Conservation (phyloP, 768 basidiomycete species). For the Macrolepiota dolichaula region DNA sequence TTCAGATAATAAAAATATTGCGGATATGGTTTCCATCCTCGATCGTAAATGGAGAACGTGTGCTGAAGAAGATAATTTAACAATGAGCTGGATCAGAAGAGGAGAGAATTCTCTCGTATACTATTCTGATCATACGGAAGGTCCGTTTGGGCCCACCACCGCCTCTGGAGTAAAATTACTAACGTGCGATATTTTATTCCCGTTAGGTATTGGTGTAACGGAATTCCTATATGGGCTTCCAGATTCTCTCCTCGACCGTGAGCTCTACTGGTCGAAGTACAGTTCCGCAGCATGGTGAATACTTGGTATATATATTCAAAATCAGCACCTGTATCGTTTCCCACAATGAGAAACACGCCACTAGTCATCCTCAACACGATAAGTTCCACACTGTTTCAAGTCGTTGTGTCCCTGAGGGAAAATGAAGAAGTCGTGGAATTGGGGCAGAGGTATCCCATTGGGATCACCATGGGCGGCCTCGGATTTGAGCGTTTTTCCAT, state of each 20-base stretch:
- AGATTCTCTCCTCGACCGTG: neutral
- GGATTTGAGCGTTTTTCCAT: too few species aligned
- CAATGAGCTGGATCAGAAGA: neutral
- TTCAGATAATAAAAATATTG: neutral
- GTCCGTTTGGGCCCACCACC: neutral
- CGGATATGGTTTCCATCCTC: neutral
- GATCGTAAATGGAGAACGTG: neutral
- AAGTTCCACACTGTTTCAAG: too few species aligned
- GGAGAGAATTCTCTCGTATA: neutral
- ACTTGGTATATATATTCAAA: too few species aligned
- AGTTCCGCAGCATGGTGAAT: too few species aligned
- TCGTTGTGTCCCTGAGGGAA: too few species aligned
- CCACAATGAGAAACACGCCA: too few species aligned
- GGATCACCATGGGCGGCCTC: too few species aligned
- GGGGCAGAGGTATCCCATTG: too few species aligned
- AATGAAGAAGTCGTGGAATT: too few species aligned
- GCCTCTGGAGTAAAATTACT: neutral
- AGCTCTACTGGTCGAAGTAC: neutral
- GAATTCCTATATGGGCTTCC: neutral
- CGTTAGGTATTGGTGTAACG: neutral
- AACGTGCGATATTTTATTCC: too few species aligned
- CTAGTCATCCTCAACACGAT: too few species aligned
- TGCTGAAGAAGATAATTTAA: neutral
- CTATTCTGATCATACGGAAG: neutral
- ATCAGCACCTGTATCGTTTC: too few species aligned